These are phyloP conservation scores for Pneumocystis oryctolagi DNA, from an alignment of 1,139 yeast genomes.

Conservation along the genomic window DNA sequence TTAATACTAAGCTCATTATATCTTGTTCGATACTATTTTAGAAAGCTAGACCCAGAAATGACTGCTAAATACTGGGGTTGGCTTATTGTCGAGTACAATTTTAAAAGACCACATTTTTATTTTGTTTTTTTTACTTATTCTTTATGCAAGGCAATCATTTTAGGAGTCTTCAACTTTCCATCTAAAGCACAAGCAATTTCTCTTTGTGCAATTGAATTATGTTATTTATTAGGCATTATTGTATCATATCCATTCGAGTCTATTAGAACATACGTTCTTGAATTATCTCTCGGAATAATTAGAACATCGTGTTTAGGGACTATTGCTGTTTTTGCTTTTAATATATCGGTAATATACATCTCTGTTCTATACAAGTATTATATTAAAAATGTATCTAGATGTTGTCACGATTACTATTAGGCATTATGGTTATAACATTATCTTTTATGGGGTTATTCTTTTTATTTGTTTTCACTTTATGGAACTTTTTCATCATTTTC, in stretches of 20 bases:
- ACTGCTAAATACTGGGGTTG: conserved; percentile 1
- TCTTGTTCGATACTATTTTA: not conserved
- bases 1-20: not conserved
- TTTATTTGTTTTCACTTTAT: not conserved
- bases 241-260: not conserved
- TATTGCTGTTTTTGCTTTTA: not conserved
- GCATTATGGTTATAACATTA: not conserved
- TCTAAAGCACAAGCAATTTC: not conserved
- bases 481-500: not conserved
- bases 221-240: not conserved
- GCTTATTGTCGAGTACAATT: not conserved
- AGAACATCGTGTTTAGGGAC: not conserved
- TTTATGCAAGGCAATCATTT: not conserved
- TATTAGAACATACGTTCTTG: not conserved
- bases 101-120: not conserved
- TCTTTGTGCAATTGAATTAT: not conserved
- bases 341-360: not conserved
- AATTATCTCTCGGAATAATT: not conserved
- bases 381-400: not conserved
- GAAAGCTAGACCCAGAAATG: not conserved
- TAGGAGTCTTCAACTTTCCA: not conserved
- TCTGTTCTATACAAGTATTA: not conserved
- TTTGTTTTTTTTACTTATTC: not conserved
- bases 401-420: not conserved
- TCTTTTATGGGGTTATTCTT: not conserved